Percentiles rank a stretch among this genome's conserved stretches.
phyloP scores from a whole-genome alignment of 352 stramenopile genomes.

The Phytopythium helicoides region DNA sequence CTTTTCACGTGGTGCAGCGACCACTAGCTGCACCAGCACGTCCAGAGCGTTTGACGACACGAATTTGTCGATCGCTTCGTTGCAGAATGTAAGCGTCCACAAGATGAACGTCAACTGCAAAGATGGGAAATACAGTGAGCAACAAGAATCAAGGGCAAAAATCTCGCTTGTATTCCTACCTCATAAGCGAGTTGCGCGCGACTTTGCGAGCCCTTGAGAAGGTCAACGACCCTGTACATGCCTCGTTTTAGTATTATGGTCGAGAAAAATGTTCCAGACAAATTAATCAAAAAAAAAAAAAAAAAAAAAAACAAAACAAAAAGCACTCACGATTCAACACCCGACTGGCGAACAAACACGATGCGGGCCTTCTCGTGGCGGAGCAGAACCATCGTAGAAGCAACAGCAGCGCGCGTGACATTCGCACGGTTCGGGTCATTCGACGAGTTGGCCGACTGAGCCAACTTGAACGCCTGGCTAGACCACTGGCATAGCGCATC shows the following conservation, averaged over 20 bases:
- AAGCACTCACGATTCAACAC: constrained; percentile 83
- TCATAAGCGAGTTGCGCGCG: constrained; percentile 96
- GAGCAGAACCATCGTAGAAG: constrained; percentile 92
- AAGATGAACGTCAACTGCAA: constrained; percentile 94
- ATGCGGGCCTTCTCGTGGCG: constrained; percentile 84
- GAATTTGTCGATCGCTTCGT: constrained; percentile 83
- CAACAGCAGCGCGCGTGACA: constrained; percentile 82
- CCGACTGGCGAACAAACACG: constrained; percentile 89
- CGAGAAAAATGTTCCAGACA: too few relatives aligned
- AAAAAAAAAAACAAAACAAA: neutral
- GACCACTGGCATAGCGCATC: constrained; percentile 77
- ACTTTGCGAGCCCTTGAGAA: constrained; percentile 77
- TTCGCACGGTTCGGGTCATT: constrained; percentile 74
- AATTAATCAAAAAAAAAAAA: constrained; percentile 3
- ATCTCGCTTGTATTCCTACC: constrained; percentile 13
- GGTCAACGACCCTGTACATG: constrained; percentile 52
- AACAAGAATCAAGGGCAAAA: neutral
- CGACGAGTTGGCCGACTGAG: constrained; percentile 36
- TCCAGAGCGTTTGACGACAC: constrained; percentile 60
- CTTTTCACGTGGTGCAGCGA: constrained; percentile 96
- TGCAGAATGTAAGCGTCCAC: constrained; percentile 95
- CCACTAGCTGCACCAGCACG: constrained; percentile 76
- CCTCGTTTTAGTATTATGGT: constrained; percentile 4
- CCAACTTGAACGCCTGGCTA: constrained; percentile 71
- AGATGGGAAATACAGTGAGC: neutral